phyloP scores from a whole-genome alignment of 2,329 filamentous ascomycete species.

The Sclerotinia subarctica region DNA sequence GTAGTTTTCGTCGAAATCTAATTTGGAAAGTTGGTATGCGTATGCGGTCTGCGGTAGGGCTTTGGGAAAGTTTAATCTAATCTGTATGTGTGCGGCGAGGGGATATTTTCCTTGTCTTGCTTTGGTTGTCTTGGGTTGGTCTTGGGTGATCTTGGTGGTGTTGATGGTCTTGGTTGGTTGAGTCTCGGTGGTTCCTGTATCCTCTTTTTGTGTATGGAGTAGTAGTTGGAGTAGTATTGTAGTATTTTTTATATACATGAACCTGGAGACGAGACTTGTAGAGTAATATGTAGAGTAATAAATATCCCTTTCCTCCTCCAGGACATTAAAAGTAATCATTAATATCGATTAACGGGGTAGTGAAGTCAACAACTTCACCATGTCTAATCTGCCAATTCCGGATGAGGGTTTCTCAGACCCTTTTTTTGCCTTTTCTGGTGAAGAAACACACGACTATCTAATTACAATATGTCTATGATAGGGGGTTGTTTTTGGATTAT shows the following conservation, averaged over 20 bases:
- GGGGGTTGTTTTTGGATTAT: not conserved
- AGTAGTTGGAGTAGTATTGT: not conserved
- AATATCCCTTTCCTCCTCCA: not conserved
- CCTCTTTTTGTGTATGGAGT: conserved; percentile 1
- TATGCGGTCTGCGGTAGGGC: conserved; percentile 7
- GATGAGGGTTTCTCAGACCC: not conserved
- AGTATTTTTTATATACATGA: not conserved
- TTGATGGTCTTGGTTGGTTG: conserved; percentile 5
- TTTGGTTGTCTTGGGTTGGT: not conserved
- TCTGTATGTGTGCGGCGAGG: conserved; percentile 5
- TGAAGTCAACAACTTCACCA: not conserved
- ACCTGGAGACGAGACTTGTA: not conserved
- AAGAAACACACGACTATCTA: not conserved
- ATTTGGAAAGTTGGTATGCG: conserved; percentile 18
- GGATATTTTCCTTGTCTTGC: not conserved
- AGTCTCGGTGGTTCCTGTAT: not conserved
- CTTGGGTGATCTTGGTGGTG: not conserved
- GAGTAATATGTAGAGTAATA: too few relatives aligned
- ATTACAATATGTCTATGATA: conserved; percentile 13
- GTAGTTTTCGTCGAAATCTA: not conserved
- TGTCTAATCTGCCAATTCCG: not conserved
- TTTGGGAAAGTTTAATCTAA: conserved; percentile 8
- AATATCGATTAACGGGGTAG: not conserved
- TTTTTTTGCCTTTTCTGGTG: not conserved
- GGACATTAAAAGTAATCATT: not conserved